phyloP scores from a whole-genome alignment of 2,329 filamentous ascomycete genomes.

The Fusarium scirpi region DNA sequence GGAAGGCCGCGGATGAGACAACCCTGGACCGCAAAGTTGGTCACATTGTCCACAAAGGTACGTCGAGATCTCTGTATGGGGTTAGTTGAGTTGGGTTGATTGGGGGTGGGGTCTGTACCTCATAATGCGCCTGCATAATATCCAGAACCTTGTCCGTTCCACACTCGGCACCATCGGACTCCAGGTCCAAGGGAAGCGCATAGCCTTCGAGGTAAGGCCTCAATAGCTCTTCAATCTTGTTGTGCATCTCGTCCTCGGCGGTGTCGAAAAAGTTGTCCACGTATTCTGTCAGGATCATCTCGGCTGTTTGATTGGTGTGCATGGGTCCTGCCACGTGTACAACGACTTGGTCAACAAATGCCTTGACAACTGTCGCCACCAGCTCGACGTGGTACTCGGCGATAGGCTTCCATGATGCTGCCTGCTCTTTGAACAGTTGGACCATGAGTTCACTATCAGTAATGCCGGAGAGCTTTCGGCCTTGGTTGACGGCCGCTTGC shows the following conservation, averaged over 20 bases:
- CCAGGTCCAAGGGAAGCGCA: neutral
- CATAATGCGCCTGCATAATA: neutral
- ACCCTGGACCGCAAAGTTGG: neutral
- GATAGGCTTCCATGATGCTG: neutral
- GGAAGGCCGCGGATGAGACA: neutral
- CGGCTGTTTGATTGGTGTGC: neutral
- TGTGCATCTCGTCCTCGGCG: neutral
- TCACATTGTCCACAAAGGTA: neutral
- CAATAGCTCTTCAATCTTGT: neutral
- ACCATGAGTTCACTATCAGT: neutral
- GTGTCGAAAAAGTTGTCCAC: neutral
- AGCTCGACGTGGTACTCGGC: neutral
- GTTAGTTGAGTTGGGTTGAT: neutral
- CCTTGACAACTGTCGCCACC: neutral
- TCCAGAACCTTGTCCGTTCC: neutral
- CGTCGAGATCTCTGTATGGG: neutral
- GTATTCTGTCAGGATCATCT: neutral
- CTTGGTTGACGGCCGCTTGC: constrained; percentile 44
- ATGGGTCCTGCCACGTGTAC: neutral
- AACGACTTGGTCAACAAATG: neutral
- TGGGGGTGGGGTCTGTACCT: neutral
- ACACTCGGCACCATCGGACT: neutral
- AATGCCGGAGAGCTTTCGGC: neutral
- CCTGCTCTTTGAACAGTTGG: neutral
- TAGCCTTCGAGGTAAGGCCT: neutral